Percentiles rank a stretch among this genome's conserved stretches.
Evolutionary conservation across 2,329 filamentous ascomycete genomes (phyloP).

Genomic region (Talaromyces sp.): DNA sequence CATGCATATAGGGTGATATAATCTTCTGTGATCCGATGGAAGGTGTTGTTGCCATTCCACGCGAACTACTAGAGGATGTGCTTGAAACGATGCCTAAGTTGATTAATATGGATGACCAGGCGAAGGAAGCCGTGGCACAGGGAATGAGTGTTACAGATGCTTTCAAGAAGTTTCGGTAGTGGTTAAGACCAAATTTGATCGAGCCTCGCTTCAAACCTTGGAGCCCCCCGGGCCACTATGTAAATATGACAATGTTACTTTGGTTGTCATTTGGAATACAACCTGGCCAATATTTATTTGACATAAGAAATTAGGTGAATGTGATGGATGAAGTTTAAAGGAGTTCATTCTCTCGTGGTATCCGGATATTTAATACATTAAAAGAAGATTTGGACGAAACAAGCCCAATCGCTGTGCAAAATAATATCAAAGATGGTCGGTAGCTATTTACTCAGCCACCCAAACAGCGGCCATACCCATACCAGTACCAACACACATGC

Average conservation of each 20-base stretch:
- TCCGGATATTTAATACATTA: slow-evolving; percentile 6
- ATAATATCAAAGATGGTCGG: not conserved
- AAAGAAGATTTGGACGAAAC: slow-evolving; percentile 3
- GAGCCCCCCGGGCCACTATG: no score
- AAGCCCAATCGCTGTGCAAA: slow-evolving; percentile 4
- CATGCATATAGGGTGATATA: slow-evolving; percentile 59
- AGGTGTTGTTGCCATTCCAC: slow-evolving; percentile 69
- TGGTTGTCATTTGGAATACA: no score
- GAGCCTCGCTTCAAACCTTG: no score
- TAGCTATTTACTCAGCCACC: slow-evolving; percentile 75
- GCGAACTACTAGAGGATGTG: slow-evolving; percentile 61
- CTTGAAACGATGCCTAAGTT: slow-evolving; percentile 61
- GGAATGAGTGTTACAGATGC: slow-evolving; percentile 68
- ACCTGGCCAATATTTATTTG: no score
- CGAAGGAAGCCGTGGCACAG: slow-evolving; percentile 65
- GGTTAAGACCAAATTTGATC: no score
- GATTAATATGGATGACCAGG: slow-evolving; percentile 59
- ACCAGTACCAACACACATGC: slow-evolving; percentile 88
- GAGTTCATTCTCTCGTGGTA: slow-evolving; percentile 1
- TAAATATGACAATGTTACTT: no score
- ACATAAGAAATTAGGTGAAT: no score
- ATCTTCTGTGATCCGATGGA: slow-evolving; percentile 71
- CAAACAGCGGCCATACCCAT: slow-evolving; percentile 97
- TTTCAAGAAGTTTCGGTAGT: slow-evolving; percentile 60
- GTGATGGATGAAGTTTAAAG: no score